phyloP scores from a whole-genome alignment of 371 early-diverging fungal species.

The Funneliformis caledonium region DNA sequence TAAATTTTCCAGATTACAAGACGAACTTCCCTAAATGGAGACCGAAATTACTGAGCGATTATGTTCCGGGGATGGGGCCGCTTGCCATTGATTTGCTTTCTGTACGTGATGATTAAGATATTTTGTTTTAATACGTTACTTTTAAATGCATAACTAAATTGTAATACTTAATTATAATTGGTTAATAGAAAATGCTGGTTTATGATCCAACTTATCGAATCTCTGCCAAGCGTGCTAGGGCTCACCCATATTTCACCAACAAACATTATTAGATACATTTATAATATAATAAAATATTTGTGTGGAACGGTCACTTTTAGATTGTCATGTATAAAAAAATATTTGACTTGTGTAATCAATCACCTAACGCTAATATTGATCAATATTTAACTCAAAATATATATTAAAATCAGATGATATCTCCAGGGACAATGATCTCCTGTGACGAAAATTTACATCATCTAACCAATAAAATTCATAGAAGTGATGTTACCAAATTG shows the following conservation, averaged over 20 bases:
- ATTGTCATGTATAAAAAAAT: too few relatives aligned
- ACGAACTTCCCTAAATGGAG: slow-evolving; percentile 74
- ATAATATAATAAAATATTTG: too few relatives aligned
- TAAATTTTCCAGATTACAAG: slow-evolving; percentile 82
- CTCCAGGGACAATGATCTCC: too few relatives aligned
- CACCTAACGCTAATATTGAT: too few relatives aligned
- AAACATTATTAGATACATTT: too few relatives aligned
- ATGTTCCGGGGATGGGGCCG: slow-evolving; percentile 59
- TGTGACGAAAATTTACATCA: too few relatives aligned
- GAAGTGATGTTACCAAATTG: too few relatives aligned
- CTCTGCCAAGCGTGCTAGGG: slow-evolving; percentile 71
- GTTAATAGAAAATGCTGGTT: slow-evolving; percentile 65
- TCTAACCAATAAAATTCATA: too few relatives aligned
- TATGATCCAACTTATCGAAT: slow-evolving; percentile 84
- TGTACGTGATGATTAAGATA: slow-evolving; percentile 41
- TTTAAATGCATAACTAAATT: neutral
- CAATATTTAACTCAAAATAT: too few relatives aligned
- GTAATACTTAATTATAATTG: neutral
- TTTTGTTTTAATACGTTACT: neutral
- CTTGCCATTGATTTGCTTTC: slow-evolving; percentile 73
- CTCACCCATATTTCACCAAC: slow-evolving; percentile 41
- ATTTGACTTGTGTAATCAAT: too few relatives aligned
- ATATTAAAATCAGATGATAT: too few relatives aligned
- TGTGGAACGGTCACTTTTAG: too few relatives aligned
- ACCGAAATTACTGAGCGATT: slow-evolving; percentile 53